Evolutionary conservation across 345 rosid species (phyloP), one percentile per base, ranked within the genome.

Genomic region (Limnanthes douglasii): DNA sequence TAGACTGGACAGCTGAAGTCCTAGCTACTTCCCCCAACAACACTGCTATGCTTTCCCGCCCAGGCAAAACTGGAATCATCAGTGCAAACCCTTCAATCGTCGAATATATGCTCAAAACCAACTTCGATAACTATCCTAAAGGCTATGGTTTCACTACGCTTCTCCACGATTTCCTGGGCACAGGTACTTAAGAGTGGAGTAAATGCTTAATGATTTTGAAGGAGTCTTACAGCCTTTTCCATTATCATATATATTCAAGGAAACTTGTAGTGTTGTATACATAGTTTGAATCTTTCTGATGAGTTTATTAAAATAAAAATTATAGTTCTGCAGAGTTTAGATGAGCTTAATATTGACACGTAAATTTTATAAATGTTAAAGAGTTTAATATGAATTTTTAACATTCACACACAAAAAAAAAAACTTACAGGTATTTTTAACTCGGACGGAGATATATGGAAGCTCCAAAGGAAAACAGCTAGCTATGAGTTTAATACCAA

Each of bases 381-480:
- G n/a, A n/a, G n/a, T n/a, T n/a, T n/a, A n/a, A n/a, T n/a, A n/a
- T n/a, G n/a, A n/a, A n/a, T n/a, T n/a, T n/a, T n/a, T n/a, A n/a
- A n/a, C n/a, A n/a, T n/a, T n/a, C n/a, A n/a, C n/a, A n/a, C n/a
- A n/a, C n/a, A n/a, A n/a, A n/a, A n/a, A n/a, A n/a, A n/a, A n/a
- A n/a, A n/a, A n/a, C n/a, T n/a, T n/a, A n/a, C n/a, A n/a, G 94
- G 88, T 3, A 73, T 81, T 30, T 76, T 81, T 46, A 76, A 76
- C 5, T 72, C 68, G 5, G 88, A 81, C 26, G 78, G 63, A 1
- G 65, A 66, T 2, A 31, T 39, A 2, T 81, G 94, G 84, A 39
- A 26, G 36, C 62, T 73, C 32, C 88, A 81, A 33, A 60, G 75
- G 46, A 66, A 73, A 42, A 45, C 68, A 43, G 73, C 78, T 8